Conservation (phyloP, 148 eudicot species). For the Rhododendron ovatum region DNA sequence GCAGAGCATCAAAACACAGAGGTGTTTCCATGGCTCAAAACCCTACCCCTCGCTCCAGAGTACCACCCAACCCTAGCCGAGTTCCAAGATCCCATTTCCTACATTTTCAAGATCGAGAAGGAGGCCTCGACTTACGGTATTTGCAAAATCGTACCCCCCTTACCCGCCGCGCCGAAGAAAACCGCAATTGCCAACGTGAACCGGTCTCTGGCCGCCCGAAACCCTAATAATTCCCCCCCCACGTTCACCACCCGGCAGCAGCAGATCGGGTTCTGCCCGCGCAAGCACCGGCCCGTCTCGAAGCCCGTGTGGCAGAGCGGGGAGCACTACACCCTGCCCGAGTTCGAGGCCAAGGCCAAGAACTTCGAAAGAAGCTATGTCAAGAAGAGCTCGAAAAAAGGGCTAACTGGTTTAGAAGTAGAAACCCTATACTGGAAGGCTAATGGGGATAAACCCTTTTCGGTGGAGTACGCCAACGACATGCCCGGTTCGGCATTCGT, state of each 20-base stretch:
- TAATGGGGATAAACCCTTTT: conserved; percentile 65
- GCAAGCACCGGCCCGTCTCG: conserved; percentile 84
- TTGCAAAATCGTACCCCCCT: conserved; percentile 93
- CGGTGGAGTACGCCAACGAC: conserved; percentile 95
- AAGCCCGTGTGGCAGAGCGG: conserved; percentile 97
- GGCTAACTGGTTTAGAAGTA: conserved; percentile 41
- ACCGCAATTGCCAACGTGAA: conserved; percentile 50
- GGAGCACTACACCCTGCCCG: conserved; percentile 49
- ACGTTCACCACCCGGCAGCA: conserved; percentile 82
- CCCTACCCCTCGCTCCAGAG: conserved; percentile 91
- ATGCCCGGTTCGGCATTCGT: conserved; percentile 92
- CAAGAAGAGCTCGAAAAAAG: conserved; percentile 47
- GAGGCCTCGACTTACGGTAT: conserved; percentile 86
- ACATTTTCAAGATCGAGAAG: conserved; percentile 85
- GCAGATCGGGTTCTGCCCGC: conserved; percentile 90
- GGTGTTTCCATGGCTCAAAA: conserved; percentile 80
- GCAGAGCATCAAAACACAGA: conserved; percentile 34
- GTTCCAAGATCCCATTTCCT: conserved; percentile 91
- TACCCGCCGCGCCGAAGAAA: conserved; percentile 50
- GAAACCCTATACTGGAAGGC: conserved; percentile 96
- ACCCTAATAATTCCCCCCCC: conserved; percentile 38
- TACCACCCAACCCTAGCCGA: conserved; percentile 84
- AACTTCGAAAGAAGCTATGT: conserved; percentile 60
- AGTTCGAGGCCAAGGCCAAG: conserved; percentile 79
- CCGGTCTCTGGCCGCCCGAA: conserved; percentile 43